Evolutionary conservation across 2,329 filamentous ascomycete genomes (phyloP).

Genomic region (Cladophialophora psammophila): DNA sequence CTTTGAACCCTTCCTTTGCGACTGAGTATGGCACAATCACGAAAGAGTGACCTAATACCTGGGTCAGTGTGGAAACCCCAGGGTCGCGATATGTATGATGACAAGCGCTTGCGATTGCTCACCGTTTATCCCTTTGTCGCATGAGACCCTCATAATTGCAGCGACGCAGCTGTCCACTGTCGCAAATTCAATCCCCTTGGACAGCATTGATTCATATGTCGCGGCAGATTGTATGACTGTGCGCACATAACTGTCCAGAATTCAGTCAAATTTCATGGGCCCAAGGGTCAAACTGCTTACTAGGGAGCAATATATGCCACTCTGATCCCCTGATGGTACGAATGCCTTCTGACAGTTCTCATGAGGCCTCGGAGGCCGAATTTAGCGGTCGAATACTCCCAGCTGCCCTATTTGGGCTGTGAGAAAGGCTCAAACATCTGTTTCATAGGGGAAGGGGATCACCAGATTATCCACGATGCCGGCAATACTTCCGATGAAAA

Average conservation of each 20-base stretch:
- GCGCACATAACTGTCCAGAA: too few relatives aligned
- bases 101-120: too few relatives aligned
- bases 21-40: slow-evolving; percentile 51
- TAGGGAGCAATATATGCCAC: slow-evolving; percentile 25
- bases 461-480: slow-evolving; percentile 25
- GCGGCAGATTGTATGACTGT: too few relatives aligned
- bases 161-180: too few relatives aligned
- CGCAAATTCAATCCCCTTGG: too few relatives aligned
- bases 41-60: slow-evolving; percentile 47
- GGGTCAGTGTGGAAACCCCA: not conserved
- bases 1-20: slow-evolving; percentile 51
- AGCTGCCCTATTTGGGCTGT: slow-evolving; percentile 13
- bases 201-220: too few relatives aligned
- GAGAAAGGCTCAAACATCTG: not conserved
- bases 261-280: too few relatives aligned
- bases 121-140: too few relatives aligned
- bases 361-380: slow-evolving; percentile 27
- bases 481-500: slow-evolving; percentile 27
- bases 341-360: slow-evolving; percentile 21
- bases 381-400: slow-evolving; percentile 24
- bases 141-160: too few relatives aligned
- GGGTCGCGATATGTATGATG: too few relatives aligned
- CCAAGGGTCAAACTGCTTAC: slow-evolving; percentile 8
- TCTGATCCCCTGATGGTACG: slow-evolving; percentile 23
- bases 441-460: not conserved